These are phyloP conservation scores for Trichoderma aggressivum DNA, from an alignment of 2,329 filamentous ascomycete genomes.

Conservation along the genomic window DNA sequence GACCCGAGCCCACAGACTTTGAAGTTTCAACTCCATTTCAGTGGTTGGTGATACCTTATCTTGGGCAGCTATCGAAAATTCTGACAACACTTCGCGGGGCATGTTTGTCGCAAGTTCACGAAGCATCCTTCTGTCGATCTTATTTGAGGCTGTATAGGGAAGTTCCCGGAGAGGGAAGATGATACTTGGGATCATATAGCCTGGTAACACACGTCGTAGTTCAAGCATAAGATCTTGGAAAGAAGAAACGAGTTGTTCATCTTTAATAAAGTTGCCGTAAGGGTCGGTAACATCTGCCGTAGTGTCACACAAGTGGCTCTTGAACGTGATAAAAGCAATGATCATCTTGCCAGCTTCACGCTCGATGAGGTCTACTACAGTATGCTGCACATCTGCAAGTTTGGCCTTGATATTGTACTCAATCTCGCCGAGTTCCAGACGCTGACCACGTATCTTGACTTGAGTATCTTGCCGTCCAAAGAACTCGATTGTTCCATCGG, in stretches of 20 bases:
- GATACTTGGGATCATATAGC: conserved; percentile 20
- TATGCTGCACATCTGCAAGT: neutral
- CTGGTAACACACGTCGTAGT: neutral
- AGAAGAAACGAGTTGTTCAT: neutral
- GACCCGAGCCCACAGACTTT: conserved; percentile 2
- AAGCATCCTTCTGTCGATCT: conserved; percentile 10
- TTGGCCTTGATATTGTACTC: neutral
- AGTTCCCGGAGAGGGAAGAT: conserved; percentile 7
- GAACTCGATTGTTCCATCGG: conserved; percentile 4
- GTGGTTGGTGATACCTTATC: neutral
- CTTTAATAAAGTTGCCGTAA: neutral
- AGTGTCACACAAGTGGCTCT: neutral
- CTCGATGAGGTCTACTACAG: conserved; percentile 7
- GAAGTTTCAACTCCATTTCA: neutral
- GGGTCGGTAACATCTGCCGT: neutral
- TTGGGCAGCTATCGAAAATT: neutral
- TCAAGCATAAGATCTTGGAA: neutral
- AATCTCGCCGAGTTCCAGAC: conserved; percentile 12
- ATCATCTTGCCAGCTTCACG: conserved; percentile 9
- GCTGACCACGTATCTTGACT: conserved; percentile 17
- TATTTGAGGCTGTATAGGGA: conserved; percentile 16
- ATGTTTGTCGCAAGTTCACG: neutral
- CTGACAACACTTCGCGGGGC: neutral
- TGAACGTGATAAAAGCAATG: conserved; percentile 8
- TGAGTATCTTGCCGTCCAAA: conserved; percentile 9